phyloP scores from a whole-genome alignment of 306 rosid species.

The Gillenia trifoliata region DNA sequence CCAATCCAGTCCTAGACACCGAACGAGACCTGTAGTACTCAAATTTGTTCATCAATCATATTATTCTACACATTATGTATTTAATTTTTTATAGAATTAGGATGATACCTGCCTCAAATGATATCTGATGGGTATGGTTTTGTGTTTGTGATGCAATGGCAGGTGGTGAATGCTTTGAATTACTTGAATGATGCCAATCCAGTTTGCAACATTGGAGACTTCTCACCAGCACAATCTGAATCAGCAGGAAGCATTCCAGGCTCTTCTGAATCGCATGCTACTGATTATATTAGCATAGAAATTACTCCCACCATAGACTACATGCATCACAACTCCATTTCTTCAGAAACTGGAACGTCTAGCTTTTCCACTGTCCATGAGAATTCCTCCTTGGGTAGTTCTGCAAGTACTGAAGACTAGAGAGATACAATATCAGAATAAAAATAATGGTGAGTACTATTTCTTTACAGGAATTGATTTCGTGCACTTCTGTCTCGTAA shows the following conservation, averaged over 20 bases:
- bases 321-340: background rate
- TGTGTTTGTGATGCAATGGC: background rate
- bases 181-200: conserved; percentile 33
- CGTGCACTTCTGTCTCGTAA: background rate
- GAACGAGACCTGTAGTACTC: background rate
- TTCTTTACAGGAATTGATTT: background rate
- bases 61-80: background rate
- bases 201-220: conserved; percentile 25
- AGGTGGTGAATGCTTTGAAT: conserved; percentile 55
- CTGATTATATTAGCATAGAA: conserved; percentile 17
- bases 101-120: background rate
- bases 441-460: background rate
- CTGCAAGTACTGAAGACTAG: background rate
- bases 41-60: background rate
- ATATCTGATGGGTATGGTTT: background rate
- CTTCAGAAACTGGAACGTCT: conserved; percentile 15
- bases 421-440: background rate
- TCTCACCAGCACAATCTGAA: conserved; percentile 45
- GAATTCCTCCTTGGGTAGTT: conserved; percentile 13
- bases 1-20: no score
- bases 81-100: background rate
- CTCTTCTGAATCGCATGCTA: conserved; percentile 15
- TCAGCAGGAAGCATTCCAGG: conserved; percentile 25
- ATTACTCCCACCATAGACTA: background rate
- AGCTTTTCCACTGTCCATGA: conserved; percentile 8